These are phyloP conservation scores for Raphanus hybrid DNA, from an alignment of 441 rosid species.

Conservation along the genomic window DNA sequence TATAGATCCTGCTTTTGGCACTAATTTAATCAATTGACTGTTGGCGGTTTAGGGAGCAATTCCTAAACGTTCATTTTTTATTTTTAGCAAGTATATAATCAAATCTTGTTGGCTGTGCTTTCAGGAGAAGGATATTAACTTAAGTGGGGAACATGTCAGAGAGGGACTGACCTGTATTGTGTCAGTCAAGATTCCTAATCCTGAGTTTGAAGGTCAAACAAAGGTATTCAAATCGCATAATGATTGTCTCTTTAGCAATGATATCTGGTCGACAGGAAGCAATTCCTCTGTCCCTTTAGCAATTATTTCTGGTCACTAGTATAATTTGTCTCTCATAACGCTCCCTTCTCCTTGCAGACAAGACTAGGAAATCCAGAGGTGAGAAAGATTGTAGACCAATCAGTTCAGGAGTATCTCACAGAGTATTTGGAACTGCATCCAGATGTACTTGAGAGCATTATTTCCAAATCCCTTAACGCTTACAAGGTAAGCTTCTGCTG, in stretches of 20 bases:
- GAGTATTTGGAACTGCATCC: slow-evolving; percentile 98
- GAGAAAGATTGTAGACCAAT: slow-evolving; percentile 89
- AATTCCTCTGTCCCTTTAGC: no score
- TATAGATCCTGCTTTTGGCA: neutral
- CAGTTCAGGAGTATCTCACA: slow-evolving; percentile 93
- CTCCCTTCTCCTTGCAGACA: slow-evolving; percentile 51
- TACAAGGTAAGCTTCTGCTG: slow-evolving; percentile 65
- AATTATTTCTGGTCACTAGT: neutral
- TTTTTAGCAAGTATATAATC: neutral
- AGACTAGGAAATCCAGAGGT: slow-evolving; percentile 99
- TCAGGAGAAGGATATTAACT: slow-evolving; percentile 89
- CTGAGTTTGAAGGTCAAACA: slow-evolving; percentile 81
- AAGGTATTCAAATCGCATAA: no score
- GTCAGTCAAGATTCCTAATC: slow-evolving; percentile 95
- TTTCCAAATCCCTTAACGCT: slow-evolving; percentile 93
- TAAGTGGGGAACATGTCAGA: slow-evolving; percentile 98
- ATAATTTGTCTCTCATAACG: no score
- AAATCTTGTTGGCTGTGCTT: slow-evolving; percentile 23
- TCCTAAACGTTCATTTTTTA: neutral
- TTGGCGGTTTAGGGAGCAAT: neutral
- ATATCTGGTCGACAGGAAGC: neutral
- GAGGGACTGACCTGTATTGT: slow-evolving; percentile 96
- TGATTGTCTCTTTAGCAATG: no score
- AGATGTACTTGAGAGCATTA: slow-evolving; percentile 87
- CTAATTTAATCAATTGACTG: neutral